Evolutionary conservation across 2,329 filamentous ascomycete species (phyloP).

Genomic region (Aspergillus pseudonomiae): DNA sequence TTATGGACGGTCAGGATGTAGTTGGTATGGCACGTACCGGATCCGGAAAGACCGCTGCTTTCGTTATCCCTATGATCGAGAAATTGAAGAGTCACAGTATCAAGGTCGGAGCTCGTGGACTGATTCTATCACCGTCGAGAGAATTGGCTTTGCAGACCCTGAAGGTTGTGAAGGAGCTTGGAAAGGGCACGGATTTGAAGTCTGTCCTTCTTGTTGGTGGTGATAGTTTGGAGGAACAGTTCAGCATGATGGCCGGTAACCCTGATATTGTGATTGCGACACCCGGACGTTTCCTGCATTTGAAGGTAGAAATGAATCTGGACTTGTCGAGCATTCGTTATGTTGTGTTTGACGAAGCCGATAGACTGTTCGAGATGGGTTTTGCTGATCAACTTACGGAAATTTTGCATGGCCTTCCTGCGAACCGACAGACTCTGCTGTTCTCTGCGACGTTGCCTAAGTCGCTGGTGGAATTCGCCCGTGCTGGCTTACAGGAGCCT

Average conservation of each 20-base stretch:
- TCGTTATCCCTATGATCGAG: constrained; percentile 98
- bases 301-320: constrained; percentile 94
- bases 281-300: constrained; percentile 90
- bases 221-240: constrained; percentile 94
- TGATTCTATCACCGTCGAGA: constrained; percentile 89
- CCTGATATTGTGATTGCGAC: constrained; percentile 98
- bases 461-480: constrained; percentile 91
- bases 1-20: constrained; percentile 90
- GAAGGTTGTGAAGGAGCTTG: constrained; percentile 94
- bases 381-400: constrained; percentile 92
- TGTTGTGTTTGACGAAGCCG: constrained; percentile 96
- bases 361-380: constrained; percentile 97
- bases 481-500: constrained; percentile 90
- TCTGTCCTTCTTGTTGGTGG: constrained; percentile 90
- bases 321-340: constrained; percentile 91
- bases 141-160: constrained; percentile 93
- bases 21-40: constrained; percentile 99
- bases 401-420: constrained; percentile 85
- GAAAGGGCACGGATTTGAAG: constrained; percentile 86
- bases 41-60: constrained; percentile 96
- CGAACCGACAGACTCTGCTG: constrained; percentile 82
- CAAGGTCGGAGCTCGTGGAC: constrained; percentile 79
- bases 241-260: constrained; percentile 87
- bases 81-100: constrained; percentile 85
- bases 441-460: constrained; percentile 96